Evolutionary conservation across 1,139 yeast species (phyloP).

Genomic region (Geotrichum bryndzae): DNA sequence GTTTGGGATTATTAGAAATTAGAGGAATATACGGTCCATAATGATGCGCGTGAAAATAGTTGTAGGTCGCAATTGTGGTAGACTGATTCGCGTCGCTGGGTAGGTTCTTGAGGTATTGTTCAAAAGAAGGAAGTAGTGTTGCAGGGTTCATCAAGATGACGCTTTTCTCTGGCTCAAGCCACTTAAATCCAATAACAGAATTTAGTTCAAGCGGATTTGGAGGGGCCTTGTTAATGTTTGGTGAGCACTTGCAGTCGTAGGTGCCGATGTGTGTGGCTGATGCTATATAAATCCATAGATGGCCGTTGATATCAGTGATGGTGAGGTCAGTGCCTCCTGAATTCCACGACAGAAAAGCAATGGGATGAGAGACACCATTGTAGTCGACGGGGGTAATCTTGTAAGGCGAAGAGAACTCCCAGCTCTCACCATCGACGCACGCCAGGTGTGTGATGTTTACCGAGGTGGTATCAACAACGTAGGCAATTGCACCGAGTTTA

Average conservation of each 20-base stretch:
- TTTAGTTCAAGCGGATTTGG: constrained; percentile 26
- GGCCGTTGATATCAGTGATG: constrained; percentile 39
- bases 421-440: constrained; percentile 54
- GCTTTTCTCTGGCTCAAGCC: constrained; percentile 67
- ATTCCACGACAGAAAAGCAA: constrained; percentile 41
- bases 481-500: constrained; percentile 67
- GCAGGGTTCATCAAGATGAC: constrained; percentile 33
- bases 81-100: constrained; percentile 8
- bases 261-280: constrained; percentile 23
- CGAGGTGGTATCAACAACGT: constrained; percentile 37
- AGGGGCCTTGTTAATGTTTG: constrained; percentile 18
- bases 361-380: constrained; percentile 24
- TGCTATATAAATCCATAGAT: constrained; percentile 33
- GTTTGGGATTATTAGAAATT: constrained; percentile 43
- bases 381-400: constrained; percentile 21
- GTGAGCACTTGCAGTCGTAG: constrained; percentile 27
- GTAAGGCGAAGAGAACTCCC: constrained; percentile 61
- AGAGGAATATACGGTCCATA: constrained; percentile 66
- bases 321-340: constrained; percentile 40
- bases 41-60: constrained; percentile 52
- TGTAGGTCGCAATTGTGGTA: constrained; percentile 15
- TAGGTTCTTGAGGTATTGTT: constrained; percentile 7
- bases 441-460: constrained; percentile 56
- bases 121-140: constrained; percentile 8
- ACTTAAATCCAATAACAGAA: constrained; percentile 49